phyloP scores from a whole-genome alignment of 2,329 filamentous ascomycete genomes.

The Penicillium hordei region DNA sequence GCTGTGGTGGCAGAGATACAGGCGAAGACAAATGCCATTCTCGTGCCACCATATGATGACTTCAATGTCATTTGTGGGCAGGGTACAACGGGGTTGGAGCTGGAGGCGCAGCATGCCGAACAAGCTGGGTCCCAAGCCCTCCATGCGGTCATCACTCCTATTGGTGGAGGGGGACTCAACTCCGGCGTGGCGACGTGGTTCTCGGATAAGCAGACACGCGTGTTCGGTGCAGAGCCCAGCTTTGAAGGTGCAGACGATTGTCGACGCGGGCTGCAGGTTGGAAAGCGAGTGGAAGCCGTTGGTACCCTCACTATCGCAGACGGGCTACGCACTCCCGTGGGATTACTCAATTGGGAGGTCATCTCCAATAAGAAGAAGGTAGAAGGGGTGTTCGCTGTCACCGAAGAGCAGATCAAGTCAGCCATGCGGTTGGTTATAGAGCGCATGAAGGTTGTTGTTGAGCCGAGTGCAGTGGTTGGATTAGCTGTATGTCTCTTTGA shows the following conservation, averaged over 20 bases:
- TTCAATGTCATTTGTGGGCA: constrained; percentile 89
- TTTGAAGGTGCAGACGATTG: constrained; percentile 84
- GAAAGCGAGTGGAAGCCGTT: constrained; percentile 65
- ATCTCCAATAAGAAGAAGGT: constrained; percentile 73
- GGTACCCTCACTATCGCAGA: constrained; percentile 82
- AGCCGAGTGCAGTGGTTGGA: constrained; percentile 83
- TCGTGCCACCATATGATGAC: constrained; percentile 91
- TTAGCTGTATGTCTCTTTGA: constrained; percentile 81
- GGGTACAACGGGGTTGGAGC: constrained; percentile 82
- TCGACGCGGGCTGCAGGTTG: constrained; percentile 65
- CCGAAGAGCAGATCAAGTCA: constrained; percentile 75
- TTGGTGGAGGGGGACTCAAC: constrained; percentile 86
- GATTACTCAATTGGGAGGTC: constrained; percentile 71
- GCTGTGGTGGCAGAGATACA: constrained; percentile 70
- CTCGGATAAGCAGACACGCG: constrained; percentile 67
- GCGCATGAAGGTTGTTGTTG: constrained; percentile 84
- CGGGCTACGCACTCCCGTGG: constrained; percentile 81
- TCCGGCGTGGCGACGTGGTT: constrained; percentile 74
- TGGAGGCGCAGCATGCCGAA: constrained; percentile 69
- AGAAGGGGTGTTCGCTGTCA: constrained; percentile 68
- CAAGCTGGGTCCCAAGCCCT: constrained; percentile 50
- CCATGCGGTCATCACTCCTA: constrained; percentile 75
- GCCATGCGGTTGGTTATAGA: constrained; percentile 79
- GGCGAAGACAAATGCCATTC: constrained; percentile 67
- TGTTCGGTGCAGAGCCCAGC: constrained; percentile 84